Conservation (phyloP, 2,329 filamentous ascomycete genomes). For the Ophiostoma fasciatum region DNA sequence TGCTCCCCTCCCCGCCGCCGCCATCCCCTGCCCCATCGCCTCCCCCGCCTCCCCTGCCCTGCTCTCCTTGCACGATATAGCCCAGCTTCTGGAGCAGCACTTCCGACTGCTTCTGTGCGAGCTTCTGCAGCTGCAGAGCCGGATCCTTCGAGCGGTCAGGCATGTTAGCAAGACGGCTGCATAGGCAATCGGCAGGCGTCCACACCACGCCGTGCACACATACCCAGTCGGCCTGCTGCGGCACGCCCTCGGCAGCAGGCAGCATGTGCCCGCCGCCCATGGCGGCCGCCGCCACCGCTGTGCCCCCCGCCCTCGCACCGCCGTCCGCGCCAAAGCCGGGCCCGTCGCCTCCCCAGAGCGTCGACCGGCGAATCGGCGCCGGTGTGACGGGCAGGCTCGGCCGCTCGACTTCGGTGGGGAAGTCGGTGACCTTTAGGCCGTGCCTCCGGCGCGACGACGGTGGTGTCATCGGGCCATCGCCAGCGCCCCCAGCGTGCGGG, state of each 20-base stretch:
- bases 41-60: conserved; percentile 14
- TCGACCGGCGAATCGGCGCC: conserved; percentile 56
- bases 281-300: conserved; percentile 29
- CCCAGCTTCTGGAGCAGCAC: conserved; percentile 40
- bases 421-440: conserved; percentile 87
- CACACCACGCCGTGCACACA: conserved; percentile 46
- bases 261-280: conserved; percentile 33
- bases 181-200: conserved; percentile 36
- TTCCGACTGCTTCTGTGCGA: conserved; percentile 51
- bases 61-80: conserved; percentile 13
- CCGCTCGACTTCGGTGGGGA: conserved; percentile 66
- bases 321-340: conserved; percentile 28
- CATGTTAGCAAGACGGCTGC: conserved; percentile 41
- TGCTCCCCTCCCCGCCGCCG: neutral
- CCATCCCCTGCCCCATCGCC: too few relatives aligned
- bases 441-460: too few relatives aligned
- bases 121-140: conserved; percentile 50
- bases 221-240: conserved; percentile 87
- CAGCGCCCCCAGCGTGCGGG: neutral
- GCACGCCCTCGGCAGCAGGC: conserved; percentile 68
- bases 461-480: neutral
- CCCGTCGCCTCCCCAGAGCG: conserved; percentile 45
- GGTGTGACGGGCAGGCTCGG: conserved; percentile 86
- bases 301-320: conserved; percentile 21
- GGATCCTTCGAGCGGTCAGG: conserved; percentile 48